phyloP scores from a whole-genome alignment of 1,139 yeast genomes.

The Pichia sp. region DNA sequence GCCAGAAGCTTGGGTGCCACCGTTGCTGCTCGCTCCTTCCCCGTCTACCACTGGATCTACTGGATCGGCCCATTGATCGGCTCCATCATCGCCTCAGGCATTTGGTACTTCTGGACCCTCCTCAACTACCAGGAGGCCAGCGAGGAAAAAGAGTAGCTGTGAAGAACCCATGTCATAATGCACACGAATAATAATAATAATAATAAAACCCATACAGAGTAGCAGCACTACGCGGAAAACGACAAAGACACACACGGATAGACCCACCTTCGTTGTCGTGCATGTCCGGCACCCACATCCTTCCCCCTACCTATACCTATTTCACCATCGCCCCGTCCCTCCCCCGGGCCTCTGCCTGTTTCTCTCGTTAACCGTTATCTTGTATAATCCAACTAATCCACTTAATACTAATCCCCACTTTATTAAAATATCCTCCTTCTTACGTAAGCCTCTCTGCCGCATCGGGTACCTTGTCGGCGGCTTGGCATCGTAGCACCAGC shows the following conservation, averaged over 20 bases:
- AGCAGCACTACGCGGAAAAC: no score
- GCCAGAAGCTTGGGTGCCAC: conserved; percentile 83
- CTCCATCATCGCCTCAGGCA: conserved; percentile 56
- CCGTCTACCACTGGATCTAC: conserved; percentile 85
- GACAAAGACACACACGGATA: no score
- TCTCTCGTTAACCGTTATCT: neutral
- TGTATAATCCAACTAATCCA: neutral
- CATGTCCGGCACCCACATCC: no score
- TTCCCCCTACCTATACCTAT: no score
- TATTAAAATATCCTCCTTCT: neutral
- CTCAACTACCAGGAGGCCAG: conserved; percentile 57
- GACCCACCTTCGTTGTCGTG: no score
- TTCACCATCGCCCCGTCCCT: neutral
- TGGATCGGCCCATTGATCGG: conserved; percentile 86
- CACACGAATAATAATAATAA: no score
- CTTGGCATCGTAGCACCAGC: no score
- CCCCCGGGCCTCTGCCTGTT: neutral
- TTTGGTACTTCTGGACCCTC: conserved; percentile 64
- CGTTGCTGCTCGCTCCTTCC: conserved; percentile 62
- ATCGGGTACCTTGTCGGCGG: no score
- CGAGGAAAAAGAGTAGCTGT: conserved; percentile 16
- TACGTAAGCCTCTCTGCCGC: no score
- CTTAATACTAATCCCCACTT: neutral
- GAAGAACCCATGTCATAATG: neutral
- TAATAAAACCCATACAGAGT: no score